Base-by-base conservation (phyloP, 768 basidiomycete species). In the Rhodotorula diobovata region DNA sequence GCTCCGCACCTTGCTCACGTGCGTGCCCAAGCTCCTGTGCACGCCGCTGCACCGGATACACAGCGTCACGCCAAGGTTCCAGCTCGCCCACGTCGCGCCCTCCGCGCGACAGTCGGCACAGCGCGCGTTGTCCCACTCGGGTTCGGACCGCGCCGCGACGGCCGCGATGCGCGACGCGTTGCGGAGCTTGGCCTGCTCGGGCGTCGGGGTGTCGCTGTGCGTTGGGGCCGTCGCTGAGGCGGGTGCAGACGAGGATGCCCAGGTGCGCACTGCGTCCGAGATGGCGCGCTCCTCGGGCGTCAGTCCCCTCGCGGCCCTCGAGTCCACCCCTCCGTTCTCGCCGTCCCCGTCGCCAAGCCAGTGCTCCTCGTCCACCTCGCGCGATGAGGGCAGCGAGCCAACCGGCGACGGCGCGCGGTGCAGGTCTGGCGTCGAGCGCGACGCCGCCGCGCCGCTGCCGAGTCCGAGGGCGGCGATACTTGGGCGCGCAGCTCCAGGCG, bases 21-120 rank as follows among this genome's bases (percentile, higher is more conserved):
- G 76, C 48, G 66, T 74, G 1, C 76, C 76, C 0, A 77, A 59
- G 8, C 51, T 48, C 0, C 76, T 63, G 62, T 77, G 76, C 7
- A 68, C 23, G 6, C 76, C 76, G 25, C 41, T 45, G 56, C 76
- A 77, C 10, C 71, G 62, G 34, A 72, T 72, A 39, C 71, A 72
- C 1, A 72, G 41, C 32, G 66, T 67, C 25, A 77, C 64, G 1
- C 76, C 76, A 12, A 77, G 32, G 30, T 35, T 63, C 73, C 73
- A 77, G 23, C 65, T 67, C 39, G 70, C 66, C 70, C 70, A 71
- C 37, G 34, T 45, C 50, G 70, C 61, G 2, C 39, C 62, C 12
- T 11, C 30, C 15, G 37, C 62, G 11, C 73, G 39, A n/a, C 73
- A 74, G 32, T 74, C 73, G 0, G 73, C 73, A 56, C 73, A 74